Percentiles rank a stretch among this genome's conserved stretches.
Conservation (phyloP, 177 flowering plant species). For the Vitis hybrid region DNA sequence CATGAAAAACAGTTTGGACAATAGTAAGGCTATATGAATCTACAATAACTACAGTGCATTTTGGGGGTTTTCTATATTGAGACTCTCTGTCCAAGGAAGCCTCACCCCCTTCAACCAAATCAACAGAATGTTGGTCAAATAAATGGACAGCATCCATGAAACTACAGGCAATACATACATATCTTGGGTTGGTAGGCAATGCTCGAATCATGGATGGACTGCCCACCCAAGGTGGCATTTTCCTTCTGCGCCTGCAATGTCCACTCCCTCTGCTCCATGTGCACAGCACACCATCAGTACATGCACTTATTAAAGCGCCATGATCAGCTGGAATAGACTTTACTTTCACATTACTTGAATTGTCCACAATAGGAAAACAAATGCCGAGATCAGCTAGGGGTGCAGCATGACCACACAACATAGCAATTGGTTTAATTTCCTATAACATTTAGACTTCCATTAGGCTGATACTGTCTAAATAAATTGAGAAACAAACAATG, state of each 20-base stretch:
- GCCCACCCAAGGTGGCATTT: constrained; percentile 87
- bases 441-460: constrained; percentile 19
- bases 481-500: too few species aligned
- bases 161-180: constrained; percentile 75
- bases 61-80: constrained; percentile 35
- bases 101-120: constrained; percentile 37
- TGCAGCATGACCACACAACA: constrained; percentile 90
- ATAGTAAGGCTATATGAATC: constrained; percentile 79
- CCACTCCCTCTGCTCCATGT: constrained; percentile 94
- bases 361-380: constrained; percentile 57
- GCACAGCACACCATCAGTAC: constrained; percentile 90
- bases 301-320: constrained; percentile 78
- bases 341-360: constrained; percentile 28
- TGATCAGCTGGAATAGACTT: constrained; percentile 28
- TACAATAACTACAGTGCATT: constrained; percentile 70
- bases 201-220: constrained; percentile 58
- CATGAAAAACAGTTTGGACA: constrained; percentile 76
- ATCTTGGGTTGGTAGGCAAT: constrained; percentile 61
- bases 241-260: constrained; percentile 82
- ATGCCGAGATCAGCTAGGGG: constrained; percentile 67
- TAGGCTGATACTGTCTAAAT: not conserved
- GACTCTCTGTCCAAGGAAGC: constrained; percentile 34
- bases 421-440: constrained; percentile 77
- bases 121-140: constrained; percentile 31
- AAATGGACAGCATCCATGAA: constrained; percentile 32